Evolutionary conservation across 1,284 basidiomycete species (phyloP).

Genomic region (Rhodotorula sp.): DNA sequence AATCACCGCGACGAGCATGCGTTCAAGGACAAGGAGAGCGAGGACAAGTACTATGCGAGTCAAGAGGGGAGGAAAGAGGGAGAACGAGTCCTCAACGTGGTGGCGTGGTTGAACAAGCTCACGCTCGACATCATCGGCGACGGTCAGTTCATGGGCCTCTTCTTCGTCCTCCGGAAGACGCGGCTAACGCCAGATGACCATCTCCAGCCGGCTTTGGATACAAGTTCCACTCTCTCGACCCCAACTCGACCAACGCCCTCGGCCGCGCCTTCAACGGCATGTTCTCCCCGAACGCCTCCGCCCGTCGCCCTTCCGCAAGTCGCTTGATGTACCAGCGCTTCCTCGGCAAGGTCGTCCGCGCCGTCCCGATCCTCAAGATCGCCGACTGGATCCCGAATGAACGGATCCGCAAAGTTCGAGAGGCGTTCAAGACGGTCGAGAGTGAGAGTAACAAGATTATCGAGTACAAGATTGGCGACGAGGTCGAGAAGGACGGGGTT

Average conservation of each 20-base stretch:
- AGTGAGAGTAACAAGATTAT: constrained; percentile 44
- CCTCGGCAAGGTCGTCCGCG: constrained; percentile 19
- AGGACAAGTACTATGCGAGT: background rate
- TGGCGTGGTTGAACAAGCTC: constrained; percentile 40
- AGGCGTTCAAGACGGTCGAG: constrained; percentile 34
- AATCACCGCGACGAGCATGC: constrained; percentile 20
- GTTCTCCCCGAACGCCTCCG: constrained; percentile 11
- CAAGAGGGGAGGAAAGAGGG: constrained; percentile 8
- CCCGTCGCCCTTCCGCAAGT: background rate
- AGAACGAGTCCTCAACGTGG: constrained; percentile 42
- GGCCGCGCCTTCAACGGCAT: constrained; percentile 41
- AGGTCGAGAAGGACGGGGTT: constrained; percentile 31
- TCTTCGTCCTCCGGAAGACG: background rate
- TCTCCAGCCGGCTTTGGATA: constrained; percentile 35
- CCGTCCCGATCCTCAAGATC: constrained; percentile 27
- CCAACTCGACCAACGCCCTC: constrained; percentile 40
- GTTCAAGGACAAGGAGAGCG: constrained; percentile 28
- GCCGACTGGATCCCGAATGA: constrained; percentile 28
- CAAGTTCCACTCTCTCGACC: constrained; percentile 43
- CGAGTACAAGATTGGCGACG: constrained; percentile 37
- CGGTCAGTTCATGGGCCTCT: background rate
- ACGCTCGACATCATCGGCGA: constrained; percentile 49
- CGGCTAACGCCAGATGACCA: background rate
- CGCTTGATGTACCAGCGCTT: constrained; percentile 13
- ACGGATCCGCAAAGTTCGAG: constrained; percentile 14